Conservation (phyloP, 805 yeast genomes). For the Suhomyces faveliae region DNA sequence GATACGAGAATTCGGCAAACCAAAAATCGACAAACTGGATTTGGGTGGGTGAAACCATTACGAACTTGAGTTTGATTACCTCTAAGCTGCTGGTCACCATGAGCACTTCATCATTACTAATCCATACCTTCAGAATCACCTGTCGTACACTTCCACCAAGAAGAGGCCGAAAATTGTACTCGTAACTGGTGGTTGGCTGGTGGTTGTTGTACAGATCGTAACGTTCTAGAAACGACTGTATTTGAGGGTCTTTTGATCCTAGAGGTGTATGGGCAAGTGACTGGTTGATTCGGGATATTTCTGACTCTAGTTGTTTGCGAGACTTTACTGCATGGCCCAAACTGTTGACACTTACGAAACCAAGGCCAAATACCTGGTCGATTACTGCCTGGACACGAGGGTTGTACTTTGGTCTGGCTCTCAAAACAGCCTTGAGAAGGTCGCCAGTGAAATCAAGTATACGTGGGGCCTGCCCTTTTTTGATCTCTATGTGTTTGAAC, state of each 20-base stretch:
- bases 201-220: neutral
- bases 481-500: neutral
- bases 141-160: conserved; percentile 1
- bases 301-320: neutral
- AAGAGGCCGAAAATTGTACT: neutral
- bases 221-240: neutral
- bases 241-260: neutral
- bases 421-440: neutral
- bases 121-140: neutral
- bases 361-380: neutral
- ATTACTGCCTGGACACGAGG: neutral
- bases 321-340: neutral
- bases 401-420: neutral
- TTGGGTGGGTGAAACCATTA: neutral
- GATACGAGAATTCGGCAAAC: neutral
- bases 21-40: neutral
- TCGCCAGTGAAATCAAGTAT: neutral
- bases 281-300: neutral
- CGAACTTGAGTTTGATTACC: neutral
- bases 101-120: neutral
- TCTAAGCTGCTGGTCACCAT: neutral
- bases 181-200: neutral
- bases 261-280: neutral
- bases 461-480: neutral
- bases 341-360: neutral